A percentile compares a stretch with the other conserved stretches of the same genome.
Evolutionary conservation across 495 filamentous ascomycete species (phyloP).

Genomic region (Annulohypoxylon moriforme): DNA sequence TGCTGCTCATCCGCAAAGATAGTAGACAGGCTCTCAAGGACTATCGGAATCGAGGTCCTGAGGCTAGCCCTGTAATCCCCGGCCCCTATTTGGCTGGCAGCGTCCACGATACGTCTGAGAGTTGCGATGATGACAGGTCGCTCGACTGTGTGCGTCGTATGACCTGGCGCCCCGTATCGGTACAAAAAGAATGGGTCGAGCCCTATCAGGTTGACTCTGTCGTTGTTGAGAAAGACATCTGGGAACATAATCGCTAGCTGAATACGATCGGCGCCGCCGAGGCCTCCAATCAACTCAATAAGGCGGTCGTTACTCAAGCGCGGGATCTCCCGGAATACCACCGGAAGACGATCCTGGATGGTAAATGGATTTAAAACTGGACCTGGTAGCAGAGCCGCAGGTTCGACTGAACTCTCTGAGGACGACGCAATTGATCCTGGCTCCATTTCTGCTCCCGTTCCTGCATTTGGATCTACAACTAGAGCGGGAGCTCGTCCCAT

Average conservation of each 20-base stretch:
- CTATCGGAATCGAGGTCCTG: not conserved
- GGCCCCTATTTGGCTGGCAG: not conserved
- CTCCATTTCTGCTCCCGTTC: too few relatives aligned
- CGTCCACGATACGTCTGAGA: not conserved
- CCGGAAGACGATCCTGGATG: too few relatives aligned
- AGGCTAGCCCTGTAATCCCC: not conserved
- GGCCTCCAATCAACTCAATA: not conserved
- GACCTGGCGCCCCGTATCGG: not conserved
- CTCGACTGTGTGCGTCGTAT: too few relatives aligned
- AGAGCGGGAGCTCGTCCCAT: too few relatives aligned
- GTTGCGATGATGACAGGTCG: not conserved
- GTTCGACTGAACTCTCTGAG: too few relatives aligned
- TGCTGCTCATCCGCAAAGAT: too few relatives aligned
- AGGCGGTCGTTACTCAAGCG: not conserved
- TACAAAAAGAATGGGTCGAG: not conserved
- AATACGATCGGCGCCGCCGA: not conserved
- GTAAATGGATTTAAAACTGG: too few relatives aligned
- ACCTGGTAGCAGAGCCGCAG: too few relatives aligned
- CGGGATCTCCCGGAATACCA: not conserved
- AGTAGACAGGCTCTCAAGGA: not conserved
- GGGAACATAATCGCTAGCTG: not conserved
- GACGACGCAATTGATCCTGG: too few relatives aligned
- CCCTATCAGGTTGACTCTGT: not conserved
- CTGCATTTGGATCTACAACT: too few relatives aligned
- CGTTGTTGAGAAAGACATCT: not conserved